A percentile compares a stretch with the other conserved stretches of the same genome.
Conservation (phyloP, 108 stramenopile species). For the Conticribra weissflogii region DNA sequence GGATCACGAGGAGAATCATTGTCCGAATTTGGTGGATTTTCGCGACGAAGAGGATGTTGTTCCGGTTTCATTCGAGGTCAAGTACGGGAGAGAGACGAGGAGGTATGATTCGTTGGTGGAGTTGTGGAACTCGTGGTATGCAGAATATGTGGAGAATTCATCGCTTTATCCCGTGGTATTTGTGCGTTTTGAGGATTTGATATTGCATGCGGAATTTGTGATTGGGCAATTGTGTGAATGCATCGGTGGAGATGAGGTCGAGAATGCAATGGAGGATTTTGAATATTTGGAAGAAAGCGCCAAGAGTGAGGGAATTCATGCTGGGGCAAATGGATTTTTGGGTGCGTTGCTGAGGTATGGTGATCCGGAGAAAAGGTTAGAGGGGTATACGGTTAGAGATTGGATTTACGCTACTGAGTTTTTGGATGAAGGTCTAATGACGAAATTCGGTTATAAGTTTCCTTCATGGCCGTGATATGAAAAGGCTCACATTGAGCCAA, state of each 20-base stretch:
- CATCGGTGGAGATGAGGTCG: conserved; percentile 67
- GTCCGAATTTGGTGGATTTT: conserved; percentile 12
- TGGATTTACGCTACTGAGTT: conserved; percentile 15
- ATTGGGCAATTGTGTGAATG: conserved; percentile 65
- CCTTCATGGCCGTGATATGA: too few species aligned
- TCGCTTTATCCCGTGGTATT: conserved; percentile 50
- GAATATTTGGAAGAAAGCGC: conserved; percentile 55
- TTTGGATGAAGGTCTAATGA: conserved; percentile 16
- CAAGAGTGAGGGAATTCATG: conserved; percentile 50
- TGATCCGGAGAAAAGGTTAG: conserved; percentile 18
- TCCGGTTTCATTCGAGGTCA: conserved; percentile 43
- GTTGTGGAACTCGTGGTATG: conserved; percentile 76
- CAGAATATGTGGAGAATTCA: conserved; percentile 35
- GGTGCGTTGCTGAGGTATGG: conserved; percentile 20
- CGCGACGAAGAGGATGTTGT: neutral
- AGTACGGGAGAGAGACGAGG: conserved; percentile 47
- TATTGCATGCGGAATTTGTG: conserved; percentile 60
- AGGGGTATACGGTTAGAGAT: conserved; percentile 18
- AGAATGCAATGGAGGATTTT: conserved; percentile 53
- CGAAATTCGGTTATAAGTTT: conserved; percentile 12
- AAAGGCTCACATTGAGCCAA: too few species aligned
- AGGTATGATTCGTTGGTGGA: conserved; percentile 50
- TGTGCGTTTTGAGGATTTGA: conserved; percentile 75
- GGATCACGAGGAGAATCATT: conserved; percentile 26
- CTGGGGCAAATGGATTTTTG: conserved; percentile 16